Conservation (phyloP, 2,329 filamentous ascomycete species). For the Fusarium sp. region DNA sequence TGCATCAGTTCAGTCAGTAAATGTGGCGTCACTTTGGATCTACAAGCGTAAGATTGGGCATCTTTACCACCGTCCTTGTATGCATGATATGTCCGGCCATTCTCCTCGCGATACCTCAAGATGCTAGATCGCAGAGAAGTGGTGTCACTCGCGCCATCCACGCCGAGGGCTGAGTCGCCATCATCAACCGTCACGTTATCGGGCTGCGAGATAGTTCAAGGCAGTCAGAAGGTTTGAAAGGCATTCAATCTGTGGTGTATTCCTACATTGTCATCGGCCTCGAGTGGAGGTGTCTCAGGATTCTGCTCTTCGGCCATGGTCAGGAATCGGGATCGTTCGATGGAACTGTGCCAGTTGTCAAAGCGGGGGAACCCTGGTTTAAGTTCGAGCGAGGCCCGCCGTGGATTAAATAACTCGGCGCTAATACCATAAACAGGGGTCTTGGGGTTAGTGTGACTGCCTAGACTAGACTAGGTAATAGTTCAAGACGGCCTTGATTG, state of each 20-base stretch:
- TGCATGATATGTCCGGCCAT: conserved; percentile 11
- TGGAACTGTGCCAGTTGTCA: not conserved
- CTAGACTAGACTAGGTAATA: not conserved
- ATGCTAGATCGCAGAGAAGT: conserved; percentile 17
- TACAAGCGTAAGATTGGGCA: not conserved
- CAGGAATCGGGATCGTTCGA: not conserved
- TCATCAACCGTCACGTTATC: conserved; percentile 7
- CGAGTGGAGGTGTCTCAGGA: not conserved
- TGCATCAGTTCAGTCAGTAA: not conserved
- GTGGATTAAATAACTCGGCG: not conserved
- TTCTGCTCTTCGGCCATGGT: not conserved
- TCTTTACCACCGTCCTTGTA: not conserved
- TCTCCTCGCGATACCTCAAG: conserved; percentile 16
- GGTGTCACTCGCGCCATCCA: conserved; percentile 1
- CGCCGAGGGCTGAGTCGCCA: conserved; percentile 13
- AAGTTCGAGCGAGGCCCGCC: not conserved
- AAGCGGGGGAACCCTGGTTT: not conserved
- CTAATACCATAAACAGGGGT: not conserved
- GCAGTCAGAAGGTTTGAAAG: not conserved
- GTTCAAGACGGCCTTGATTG: not conserved
- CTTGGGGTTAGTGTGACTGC: not conserved
- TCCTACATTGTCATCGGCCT: conserved; percentile 8
- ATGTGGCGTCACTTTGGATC: not conserved
- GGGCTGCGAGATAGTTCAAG: not conserved
- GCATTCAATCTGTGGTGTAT: not conserved